phyloP scores from a whole-genome alignment of 768 basidiomycete species.

The Pluteus cervinus region DNA sequence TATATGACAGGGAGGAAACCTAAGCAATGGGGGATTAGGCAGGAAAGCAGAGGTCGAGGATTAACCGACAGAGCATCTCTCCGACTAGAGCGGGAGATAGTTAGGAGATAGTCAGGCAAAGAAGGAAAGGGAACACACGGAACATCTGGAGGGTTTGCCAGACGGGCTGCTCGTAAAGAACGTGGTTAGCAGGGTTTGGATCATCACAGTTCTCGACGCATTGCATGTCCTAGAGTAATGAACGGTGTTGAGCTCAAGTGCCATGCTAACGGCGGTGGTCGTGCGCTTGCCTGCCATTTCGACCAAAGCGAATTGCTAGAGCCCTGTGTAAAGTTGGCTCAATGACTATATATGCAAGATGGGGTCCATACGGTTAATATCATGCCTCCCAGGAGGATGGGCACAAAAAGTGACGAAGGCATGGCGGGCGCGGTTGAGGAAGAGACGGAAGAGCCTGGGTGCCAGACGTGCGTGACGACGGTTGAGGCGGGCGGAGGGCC shows the following conservation, averaged over 20 bases:
- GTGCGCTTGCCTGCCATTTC: conserved; percentile 66
- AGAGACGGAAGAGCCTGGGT: conserved; percentile 10
- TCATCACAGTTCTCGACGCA: conserved; percentile 90
- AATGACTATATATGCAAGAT: not conserved
- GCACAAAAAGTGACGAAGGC: conserved; percentile 64
- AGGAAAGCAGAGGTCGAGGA: conserved; percentile 18
- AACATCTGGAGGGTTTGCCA: conserved; percentile 93
- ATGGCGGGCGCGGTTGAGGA: conserved; percentile 29
- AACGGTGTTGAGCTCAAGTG: conserved; percentile 7
- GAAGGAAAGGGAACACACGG: conserved; percentile 40
- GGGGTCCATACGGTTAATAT: conserved; percentile 66
- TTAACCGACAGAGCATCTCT: conserved; percentile 82
- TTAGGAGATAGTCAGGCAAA: conserved; percentile 16
- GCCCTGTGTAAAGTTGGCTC: conserved; percentile 37
- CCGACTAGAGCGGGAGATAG: conserved; percentile 55
- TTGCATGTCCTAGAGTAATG: conserved; percentile 77
- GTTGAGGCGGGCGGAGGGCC: conserved; percentile 1
- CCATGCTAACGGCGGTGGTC: conserved; percentile 4
- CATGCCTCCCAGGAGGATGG: conserved; percentile 87
- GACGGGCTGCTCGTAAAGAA: conserved; percentile 91
- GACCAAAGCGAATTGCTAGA: conserved; percentile 77
- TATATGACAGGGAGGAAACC: conserved; percentile 84
- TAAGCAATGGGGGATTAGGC: conserved; percentile 26
- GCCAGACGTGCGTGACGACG: conserved; percentile 5
- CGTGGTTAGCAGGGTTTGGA: conserved; percentile 49